phyloP scores from a whole-genome alignment of 2,329 filamentous ascomycete species.

The Cercospora berteroae region DNA sequence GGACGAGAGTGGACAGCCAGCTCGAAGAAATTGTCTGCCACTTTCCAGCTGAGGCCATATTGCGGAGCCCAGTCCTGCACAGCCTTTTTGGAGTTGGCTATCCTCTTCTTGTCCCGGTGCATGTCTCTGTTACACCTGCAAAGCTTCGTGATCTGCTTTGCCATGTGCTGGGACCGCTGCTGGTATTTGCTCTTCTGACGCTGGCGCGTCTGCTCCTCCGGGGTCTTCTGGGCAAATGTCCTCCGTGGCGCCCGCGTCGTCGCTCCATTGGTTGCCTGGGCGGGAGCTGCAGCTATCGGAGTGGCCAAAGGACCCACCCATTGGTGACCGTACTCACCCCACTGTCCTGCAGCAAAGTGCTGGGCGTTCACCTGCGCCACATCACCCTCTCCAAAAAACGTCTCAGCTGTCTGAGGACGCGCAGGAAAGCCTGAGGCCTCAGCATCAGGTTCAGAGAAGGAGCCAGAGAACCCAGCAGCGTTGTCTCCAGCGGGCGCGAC shows the following conservation, averaged over 20 bases:
- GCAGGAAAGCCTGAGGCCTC: neutral
- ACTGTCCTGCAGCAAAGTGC: neutral
- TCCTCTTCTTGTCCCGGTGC: neutral
- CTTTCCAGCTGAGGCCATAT: neutral
- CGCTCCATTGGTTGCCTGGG: neutral
- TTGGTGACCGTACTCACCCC: neutral
- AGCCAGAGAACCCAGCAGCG: neutral
- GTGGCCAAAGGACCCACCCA: neutral
- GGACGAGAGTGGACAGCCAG: neutral
- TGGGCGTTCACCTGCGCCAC: neutral
- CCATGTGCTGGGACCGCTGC: neutral
- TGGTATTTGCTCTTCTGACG: neutral
- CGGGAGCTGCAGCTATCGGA: neutral
- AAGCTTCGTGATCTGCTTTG: conserved; percentile 2
- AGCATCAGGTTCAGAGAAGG: neutral
- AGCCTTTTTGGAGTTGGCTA: neutral
- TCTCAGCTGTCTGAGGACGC: neutral
- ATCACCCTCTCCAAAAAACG: neutral
- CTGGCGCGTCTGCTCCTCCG: neutral
- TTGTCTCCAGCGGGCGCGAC: neutral
- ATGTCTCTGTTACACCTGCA: neutral
- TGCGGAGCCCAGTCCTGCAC: neutral
- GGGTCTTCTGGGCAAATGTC: neutral
- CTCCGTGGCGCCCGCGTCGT: neutral
- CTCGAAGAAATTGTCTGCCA: neutral